Base-by-base conservation (phyloP, 305 asterid species). In the Lippia alba region DNA sequence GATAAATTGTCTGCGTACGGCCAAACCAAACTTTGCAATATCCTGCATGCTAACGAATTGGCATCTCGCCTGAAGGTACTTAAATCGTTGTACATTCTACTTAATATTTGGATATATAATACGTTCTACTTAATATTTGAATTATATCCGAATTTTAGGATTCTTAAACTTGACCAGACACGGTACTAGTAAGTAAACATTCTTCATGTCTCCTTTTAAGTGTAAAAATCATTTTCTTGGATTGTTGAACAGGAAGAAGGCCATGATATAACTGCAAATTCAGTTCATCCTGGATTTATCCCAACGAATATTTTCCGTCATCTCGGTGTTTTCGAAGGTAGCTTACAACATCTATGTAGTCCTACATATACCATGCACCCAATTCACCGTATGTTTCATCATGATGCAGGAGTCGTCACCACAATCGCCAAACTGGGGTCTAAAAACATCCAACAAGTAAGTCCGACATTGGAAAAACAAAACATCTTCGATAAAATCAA, bases 1-100 rank as follows among this genome's bases (percentile, higher is more conserved):
- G 10, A 11, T 3, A 44, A 11, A 44, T 6, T 44, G 12, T 3
- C 14, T 3, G 49, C 49, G 0, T 44, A 44, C 3, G 49, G 92
- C 57, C 96, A 87, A 77, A 87, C 97, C 64, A 92, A 92, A 79
- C 96, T 91, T 40, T 83, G 91, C 55, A 89, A 85, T 60, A 60
- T 82, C 36, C 83, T 91, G 68, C 96, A 89, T 16, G 83, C 96
- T 6, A 80, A 80, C 48, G 97, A 89, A 83, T 82, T 91, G 49
- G 34, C 89, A 8, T 78, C 82, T 60, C 80, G 75, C 71, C 69
- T 87, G 51, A 82, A 83, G 87, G 86, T 87, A 58, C 11, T 18
- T 19, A 18, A 54, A 7, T 49, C 19, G 15, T 1, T 49, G 1
- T 49, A 49, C 19, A 14, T n/a, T n/a, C 15, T n/a, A 15, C 19